Evolutionary conservation across 371 early-diverging fungal species (phyloP).

Genomic region (Circinella umbellata): DNA sequence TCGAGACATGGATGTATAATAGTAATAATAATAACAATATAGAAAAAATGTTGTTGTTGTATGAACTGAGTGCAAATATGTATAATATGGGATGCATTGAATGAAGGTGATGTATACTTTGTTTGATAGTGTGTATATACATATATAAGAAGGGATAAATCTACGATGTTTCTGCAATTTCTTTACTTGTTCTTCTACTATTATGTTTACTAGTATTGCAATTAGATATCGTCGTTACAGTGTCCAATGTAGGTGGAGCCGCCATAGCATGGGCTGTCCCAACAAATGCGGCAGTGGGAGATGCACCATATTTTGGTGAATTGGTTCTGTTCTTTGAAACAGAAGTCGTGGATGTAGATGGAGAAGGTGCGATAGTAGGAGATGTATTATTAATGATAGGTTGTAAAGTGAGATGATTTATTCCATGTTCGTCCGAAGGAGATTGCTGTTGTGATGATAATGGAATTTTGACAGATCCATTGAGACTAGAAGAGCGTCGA

Average conservation of each 20-base stretch:
- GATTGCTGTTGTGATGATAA: conserved; percentile 16
- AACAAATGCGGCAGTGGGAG: conserved; percentile 34
- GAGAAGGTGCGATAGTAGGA: conserved; percentile 8
- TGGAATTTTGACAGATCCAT: conserved; percentile 12
- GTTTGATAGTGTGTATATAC: background rate
- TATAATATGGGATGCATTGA: too few species aligned
- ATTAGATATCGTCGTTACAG: conserved; percentile 40
- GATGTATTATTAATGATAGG: conserved; percentile 18
- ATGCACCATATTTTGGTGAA: conserved; percentile 25
- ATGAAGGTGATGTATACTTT: too few species aligned
- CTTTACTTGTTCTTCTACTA: background rate
- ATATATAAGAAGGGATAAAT: too few species aligned
- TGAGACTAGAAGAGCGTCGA: background rate
- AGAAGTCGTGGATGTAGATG: conserved; percentile 16
- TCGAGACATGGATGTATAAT: too few species aligned
- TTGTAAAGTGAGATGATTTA: conserved; percentile 26
- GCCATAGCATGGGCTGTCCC: conserved; percentile 39
- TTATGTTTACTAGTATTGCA: conserved; percentile 20
- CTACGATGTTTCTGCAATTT: too few species aligned
- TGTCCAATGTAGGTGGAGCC: conserved; percentile 42
- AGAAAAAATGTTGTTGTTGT: too few species aligned
- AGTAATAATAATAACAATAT: too few species aligned
- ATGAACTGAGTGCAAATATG: too few species aligned
- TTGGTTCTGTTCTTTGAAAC: conserved; percentile 7
- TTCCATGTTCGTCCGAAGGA: conserved; percentile 13